Base-by-base conservation (phyloP, 805 yeast species). In the Candida montana region DNA sequence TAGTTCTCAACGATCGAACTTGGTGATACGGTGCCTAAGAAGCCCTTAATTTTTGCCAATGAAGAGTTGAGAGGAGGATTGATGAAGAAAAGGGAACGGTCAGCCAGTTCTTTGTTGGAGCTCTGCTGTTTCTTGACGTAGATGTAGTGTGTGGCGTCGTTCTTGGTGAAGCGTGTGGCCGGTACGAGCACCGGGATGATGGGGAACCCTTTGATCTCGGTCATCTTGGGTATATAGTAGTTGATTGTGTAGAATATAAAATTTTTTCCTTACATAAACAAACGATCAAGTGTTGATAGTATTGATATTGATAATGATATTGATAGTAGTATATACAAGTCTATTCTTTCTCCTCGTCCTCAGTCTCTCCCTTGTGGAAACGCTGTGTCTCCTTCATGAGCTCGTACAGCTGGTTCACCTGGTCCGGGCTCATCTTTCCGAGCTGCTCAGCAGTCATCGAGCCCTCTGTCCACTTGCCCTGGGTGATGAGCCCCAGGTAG, bases 401-500 rank as follows among this genome's bases (percentile, higher is more conserved):
- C 58, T 84, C 91, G 53, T 84, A 83, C 33, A 77, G 67, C 57
- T 91, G 99, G 79, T 40, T 89, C 71, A 55, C 58, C 65, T 93
- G 98, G 51, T 93, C 96, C 7, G 93, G 91, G 20, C 84, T 78
- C 90, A 93, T 77, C 59, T 85, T 86, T 38, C 81, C 85, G 48
- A 93, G 67, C 40, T 82, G 81, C 27, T 69, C 70, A 47, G 75
- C 67, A 17, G 81, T 80, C 57, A 93, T 65, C 47, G 71, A 67
- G 33, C 78, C 81, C 38, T 73, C 77, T 52, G 68, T 63, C 93
- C 91, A 84, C 36, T 69, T 67, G 11, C 77, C 83, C 29, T 73
- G 77, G 23, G 77, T 73, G 19, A 85, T 73, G 59, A 68, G 65
- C 11, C 71, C 65, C 46, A 84, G 68, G 54, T 85, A 85, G 47